Evolutionary conservation across 768 basidiomycete species (phyloP).

Genomic region (Tulasnella sp.): DNA sequence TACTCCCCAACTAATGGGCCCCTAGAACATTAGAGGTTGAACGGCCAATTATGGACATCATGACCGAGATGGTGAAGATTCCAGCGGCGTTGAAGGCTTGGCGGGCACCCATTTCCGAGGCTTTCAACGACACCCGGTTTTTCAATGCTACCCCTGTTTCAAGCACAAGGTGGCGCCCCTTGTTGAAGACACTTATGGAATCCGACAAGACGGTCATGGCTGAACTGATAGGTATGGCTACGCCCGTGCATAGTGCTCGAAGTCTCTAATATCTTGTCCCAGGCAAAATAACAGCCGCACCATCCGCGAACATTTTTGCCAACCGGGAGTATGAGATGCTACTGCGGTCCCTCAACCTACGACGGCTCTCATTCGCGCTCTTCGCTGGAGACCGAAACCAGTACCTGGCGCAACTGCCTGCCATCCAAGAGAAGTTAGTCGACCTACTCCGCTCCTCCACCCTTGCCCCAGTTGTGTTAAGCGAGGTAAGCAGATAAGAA

Average conservation of each 20-base stretch:
- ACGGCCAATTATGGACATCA: conserved; percentile 56
- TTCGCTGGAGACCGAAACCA: conserved; percentile 87
- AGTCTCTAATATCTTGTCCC: not conserved
- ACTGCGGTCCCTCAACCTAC: conserved; percentile 76
- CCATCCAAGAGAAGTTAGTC: conserved; percentile 95
- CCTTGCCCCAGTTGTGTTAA: conserved; percentile 78
- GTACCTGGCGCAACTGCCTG: conserved; percentile 82
- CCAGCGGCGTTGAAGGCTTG: conserved; percentile 79
- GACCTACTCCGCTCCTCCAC: conserved; percentile 78
- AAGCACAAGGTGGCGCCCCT: conserved; percentile 65
- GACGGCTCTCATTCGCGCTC: conserved; percentile 82
- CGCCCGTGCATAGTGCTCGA: not conserved
- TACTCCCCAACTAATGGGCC: not conserved
- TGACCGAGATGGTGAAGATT: conserved; percentile 74
- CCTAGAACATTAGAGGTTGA: conserved; percentile 70
- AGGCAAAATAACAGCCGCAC: conserved; percentile 62
- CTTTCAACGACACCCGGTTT: conserved; percentile 78
- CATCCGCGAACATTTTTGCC: conserved; percentile 94
- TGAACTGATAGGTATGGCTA: conserved; percentile 70
- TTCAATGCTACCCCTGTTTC: conserved; percentile 68
- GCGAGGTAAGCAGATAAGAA: conserved; percentile 57
- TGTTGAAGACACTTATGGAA: conserved; percentile 77
- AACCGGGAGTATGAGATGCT: conserved; percentile 94
- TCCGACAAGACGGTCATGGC: conserved; percentile 80
- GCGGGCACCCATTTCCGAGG: conserved; percentile 73